phyloP scores from a whole-genome alignment of 176 grass and related monocot species.

The Oryza glumipatula region DNA sequence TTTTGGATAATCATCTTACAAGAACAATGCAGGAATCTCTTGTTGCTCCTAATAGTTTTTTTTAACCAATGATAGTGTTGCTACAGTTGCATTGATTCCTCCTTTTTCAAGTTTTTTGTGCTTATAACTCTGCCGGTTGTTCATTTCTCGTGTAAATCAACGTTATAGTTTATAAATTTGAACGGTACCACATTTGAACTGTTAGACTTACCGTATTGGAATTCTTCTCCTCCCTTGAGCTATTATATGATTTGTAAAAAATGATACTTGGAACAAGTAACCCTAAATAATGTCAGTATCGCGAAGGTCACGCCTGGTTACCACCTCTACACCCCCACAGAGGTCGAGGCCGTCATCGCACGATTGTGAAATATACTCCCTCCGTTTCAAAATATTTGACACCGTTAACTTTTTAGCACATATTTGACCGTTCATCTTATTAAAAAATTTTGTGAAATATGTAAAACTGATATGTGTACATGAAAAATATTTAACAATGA shows the following conservation, averaged over 20 bases:
- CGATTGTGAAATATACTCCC: slow-evolving; percentile 33
- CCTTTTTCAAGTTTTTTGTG: not conserved
- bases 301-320: slow-evolving; percentile 56
- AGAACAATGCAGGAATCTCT: not conserved
- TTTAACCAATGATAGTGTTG: not conserved
- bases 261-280: slow-evolving; percentile 47
- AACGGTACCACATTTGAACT: not conserved
- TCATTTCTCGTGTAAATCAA: not conserved
- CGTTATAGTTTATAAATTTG: not conserved
- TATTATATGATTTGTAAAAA: slow-evolving; percentile 5
- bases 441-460: no score
- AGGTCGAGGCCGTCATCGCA: slow-evolving; percentile 62
- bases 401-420: no score
- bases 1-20: not conserved
- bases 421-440: no score
- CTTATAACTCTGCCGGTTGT: not conserved
- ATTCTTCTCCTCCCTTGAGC: not conserved
- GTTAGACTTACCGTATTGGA: not conserved
- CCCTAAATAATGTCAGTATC: slow-evolving; percentile 64
- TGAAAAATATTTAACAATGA: no score
- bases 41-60: not conserved
- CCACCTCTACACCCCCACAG: slow-evolving; percentile 60
- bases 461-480: no score
- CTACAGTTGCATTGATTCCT: not conserved
- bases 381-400: no score